Base-by-base conservation (phyloP, 2,329 filamentous ascomycete genomes). In the Nothophoma quercina region DNA sequence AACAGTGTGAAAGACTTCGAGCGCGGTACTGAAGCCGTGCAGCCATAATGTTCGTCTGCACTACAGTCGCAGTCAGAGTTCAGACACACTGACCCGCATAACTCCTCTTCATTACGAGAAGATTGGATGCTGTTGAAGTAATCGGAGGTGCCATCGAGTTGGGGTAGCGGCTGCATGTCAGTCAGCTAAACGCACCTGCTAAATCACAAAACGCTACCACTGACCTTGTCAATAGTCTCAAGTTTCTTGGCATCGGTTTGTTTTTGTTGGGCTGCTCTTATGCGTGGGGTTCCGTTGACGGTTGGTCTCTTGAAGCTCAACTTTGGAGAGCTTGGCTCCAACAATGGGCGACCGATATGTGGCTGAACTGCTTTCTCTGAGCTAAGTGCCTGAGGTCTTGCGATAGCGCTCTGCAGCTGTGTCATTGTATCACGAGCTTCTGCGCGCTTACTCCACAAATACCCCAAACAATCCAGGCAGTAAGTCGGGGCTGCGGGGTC, bases 391-490 rank as follows among this genome's bases (percentile, higher is more conserved):
- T 19, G 30, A 18, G 12, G 25, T 16, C 9, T 19, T 13, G 9
- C 8, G 7, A 16, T 22, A 10, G 10, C 7, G n/a, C 12, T 2
- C 23, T 32, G 34, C 5, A 48, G 38, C 18, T 21, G 39, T 10
- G 10, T 8, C 7, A 29, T 28, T 0, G 28, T 30, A 4, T 30
- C 16, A 9, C 18, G 13, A 15, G 50, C 43, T 25, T 48, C 43
- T 15, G 25, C 7, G 7, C 44, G 22, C 43, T 48, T 43, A 5
- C 33, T 29, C 43, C 50, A 48, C 10, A 53, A 26, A n/a, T 48
- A 32, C 6, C 10, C 32, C 9, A 53, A 33, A 16, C 50, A 53
- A 32, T 48, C 33, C 8, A 34, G 2, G 21, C 50, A 53, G 32
- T 53, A 53, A 4, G 18, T 18, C 6, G 33, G 32, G 1, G 39